These are phyloP conservation scores for Talaromyces stipitatus DNA, from an alignment of 495 filamentous ascomycete species.

Conservation along the genomic window DNA sequence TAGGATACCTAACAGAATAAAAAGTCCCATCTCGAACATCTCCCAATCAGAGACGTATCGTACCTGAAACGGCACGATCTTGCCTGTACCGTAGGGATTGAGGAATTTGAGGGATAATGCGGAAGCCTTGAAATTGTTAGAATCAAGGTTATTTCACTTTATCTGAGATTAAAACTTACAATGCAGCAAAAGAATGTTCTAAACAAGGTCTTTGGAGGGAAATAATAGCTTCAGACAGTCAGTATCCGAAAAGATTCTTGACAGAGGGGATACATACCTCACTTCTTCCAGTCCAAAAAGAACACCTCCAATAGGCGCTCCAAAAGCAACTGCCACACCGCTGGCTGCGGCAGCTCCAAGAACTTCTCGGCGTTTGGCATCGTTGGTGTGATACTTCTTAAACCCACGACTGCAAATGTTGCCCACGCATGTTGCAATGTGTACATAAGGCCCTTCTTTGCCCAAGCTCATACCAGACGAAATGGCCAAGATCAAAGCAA, in stretches of 20 bases:
- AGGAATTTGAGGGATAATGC: constrained; percentile 87
- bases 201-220: constrained; percentile 97
- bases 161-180: constrained; percentile 24
- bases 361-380: constrained; percentile 84
- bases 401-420: constrained; percentile 94
- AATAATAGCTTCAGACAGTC: constrained; percentile 61
- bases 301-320: constrained; percentile 86
- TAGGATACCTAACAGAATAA: constrained; percentile 75
- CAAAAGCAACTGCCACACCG: constrained; percentile 92
- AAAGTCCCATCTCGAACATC: constrained; percentile 81
- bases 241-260: not conserved
- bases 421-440: constrained; percentile 92
- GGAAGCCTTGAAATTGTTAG: constrained; percentile 39
- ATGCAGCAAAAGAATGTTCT: constrained; percentile 98
- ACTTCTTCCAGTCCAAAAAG: constrained; percentile 94
- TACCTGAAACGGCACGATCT: constrained; percentile 94
- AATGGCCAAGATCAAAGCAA: constrained; percentile 79
- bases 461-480: constrained; percentile 88
- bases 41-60: constrained; percentile 90
- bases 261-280: constrained; percentile 29
- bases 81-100: constrained; percentile 91
- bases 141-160: constrained; percentile 5
- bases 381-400: constrained; percentile 86
- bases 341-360: constrained; percentile 87
- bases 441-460: constrained; percentile 96